These are phyloP conservation scores for Tricholoma furcatifolium DNA, from an alignment of 768 basidiomycete genomes.

Conservation along the genomic window DNA sequence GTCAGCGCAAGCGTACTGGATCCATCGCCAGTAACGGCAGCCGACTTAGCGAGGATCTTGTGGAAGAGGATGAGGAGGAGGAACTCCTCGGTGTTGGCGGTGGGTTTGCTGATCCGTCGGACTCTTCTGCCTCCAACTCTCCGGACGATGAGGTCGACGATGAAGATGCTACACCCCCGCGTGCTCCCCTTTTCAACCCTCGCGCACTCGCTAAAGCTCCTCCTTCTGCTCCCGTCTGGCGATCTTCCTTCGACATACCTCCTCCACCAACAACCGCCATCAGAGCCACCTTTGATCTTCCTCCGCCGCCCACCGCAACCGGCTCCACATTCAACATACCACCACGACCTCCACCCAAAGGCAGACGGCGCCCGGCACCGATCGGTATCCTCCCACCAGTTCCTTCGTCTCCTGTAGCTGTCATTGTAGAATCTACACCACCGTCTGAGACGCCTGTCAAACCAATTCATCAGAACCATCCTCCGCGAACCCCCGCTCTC, in stretches of 20 bases:
- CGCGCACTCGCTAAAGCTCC: slow-evolving; percentile 33
- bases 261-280: slow-evolving; percentile 53
- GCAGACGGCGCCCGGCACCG: slow-evolving; percentile 60
- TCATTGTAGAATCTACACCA: slow-evolving; percentile 36
- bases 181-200: slow-evolving; percentile 21
- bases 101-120: slow-evolving; percentile 47
- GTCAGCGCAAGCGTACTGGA: slow-evolving; percentile 63
- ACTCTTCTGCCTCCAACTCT: slow-evolving; percentile 41
- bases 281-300: slow-evolving; percentile 48
- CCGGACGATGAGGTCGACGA: slow-evolving; percentile 44
- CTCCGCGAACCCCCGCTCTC: slow-evolving; percentile 18
- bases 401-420: slow-evolving; percentile 67
- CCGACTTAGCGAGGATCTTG: slow-evolving; percentile 73
- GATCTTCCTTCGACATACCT: slow-evolving; percentile 54
- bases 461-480: slow-evolving; percentile 12
- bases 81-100: slow-evolving; percentile 69
- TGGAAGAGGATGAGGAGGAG: slow-evolving; percentile 80
- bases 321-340: slow-evolving; percentile 53
- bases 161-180: slow-evolving; percentile 26
- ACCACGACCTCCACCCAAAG: slow-evolving; percentile 39
- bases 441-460: slow-evolving; percentile 11
- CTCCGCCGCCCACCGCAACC: slow-evolving; percentile 41
- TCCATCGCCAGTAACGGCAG: slow-evolving; percentile 77
- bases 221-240: slow-evolving; percentile 58
- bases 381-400: slow-evolving; percentile 67